Evolutionary conservation across 257 asterid genomes (phyloP).

Genomic region (Forsythia suspensa): DNA sequence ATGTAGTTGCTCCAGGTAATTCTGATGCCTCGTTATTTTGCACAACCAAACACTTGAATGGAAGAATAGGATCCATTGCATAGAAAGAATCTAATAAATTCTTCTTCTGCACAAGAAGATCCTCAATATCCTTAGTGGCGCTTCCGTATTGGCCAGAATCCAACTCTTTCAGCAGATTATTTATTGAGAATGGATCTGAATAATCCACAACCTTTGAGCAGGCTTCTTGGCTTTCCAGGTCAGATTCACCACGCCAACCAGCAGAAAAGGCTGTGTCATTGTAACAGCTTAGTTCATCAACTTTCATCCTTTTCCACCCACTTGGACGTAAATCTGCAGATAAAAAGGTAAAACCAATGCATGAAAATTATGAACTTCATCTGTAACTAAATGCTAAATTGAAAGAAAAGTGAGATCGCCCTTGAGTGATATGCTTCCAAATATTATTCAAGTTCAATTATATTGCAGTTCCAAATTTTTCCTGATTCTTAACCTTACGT

Average conservation of each 20-base stretch:
- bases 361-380: constrained; percentile 2
- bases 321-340: constrained; percentile 46
- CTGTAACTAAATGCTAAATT: too few species aligned
- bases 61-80: constrained; percentile 47
- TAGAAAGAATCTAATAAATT: constrained; percentile 32
- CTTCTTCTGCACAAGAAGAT: constrained; percentile 48
- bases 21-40: constrained; percentile 29
- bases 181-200: constrained; percentile 52
- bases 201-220: constrained; percentile 34
- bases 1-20: constrained; percentile 24
- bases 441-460: too few species aligned
- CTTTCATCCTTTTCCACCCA: constrained; percentile 52
- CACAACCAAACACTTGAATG: constrained; percentile 30
- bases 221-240: constrained; percentile 25
- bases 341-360: constrained; percentile 13
- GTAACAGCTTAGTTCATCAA: constrained; percentile 33
- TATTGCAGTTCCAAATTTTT: too few species aligned
- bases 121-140: constrained; percentile 62
- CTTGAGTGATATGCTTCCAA: too few species aligned
- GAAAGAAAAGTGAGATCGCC: too few species aligned
- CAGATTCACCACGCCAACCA: constrained; percentile 57
- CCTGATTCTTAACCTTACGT: too few species aligned
- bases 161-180: constrained; percentile 41
- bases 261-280: constrained; percentile 24
- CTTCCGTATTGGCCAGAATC: constrained; percentile 74